Evolutionary conservation across 768 basidiomycete genomes (phyloP), one percentile per base, ranked within the genome.

Genomic region (Suillus spraguei): DNA sequence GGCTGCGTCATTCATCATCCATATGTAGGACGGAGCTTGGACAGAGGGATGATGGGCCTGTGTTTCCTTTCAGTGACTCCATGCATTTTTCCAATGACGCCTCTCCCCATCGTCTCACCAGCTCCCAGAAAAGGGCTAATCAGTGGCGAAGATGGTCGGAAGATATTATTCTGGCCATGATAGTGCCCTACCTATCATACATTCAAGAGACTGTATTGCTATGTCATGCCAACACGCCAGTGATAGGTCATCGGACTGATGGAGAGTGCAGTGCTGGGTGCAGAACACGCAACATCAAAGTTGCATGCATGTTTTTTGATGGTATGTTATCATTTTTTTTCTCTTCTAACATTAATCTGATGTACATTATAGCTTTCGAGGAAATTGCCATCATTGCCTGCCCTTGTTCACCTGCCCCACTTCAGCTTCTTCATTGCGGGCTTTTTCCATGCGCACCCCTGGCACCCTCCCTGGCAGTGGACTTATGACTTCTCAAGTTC

Each of bases 401-500:
- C 14, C 38, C 50, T 14, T 64, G 63, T 55, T 41, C 3, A 1
- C 62, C 63, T 59, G 68, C 67, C 3, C 62, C 69, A 3, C 35
- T 36, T 14, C 74, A 77, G 53, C 71, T 77, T 10, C 56, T 78
- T 4, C 33, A 55, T 46, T 36, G n/a, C 3, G 2, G 72, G 70
- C 1, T 64, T 70, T 22, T 77, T 59, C 69, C 76, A 17, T 73
- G 69, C 44, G 64, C 73, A 7, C 77, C 77, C 0, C 20, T 69
- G 4, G 60, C 52, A 0, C 78, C 78, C 8, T 69, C 71, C 11
- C 63, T 79, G 4, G 77, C 74, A 14, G 71, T 79, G 1, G 72
- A 77, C 59, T 36, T 78, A 20, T 64, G 63, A 41, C 65, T 78
- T 35, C 60, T 78, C 11, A 67, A 73, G 38, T 76, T 78, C 6